Conservation (phyloP, 192 early-diverging fungal genomes). For the Coemansia sp. region DNA sequence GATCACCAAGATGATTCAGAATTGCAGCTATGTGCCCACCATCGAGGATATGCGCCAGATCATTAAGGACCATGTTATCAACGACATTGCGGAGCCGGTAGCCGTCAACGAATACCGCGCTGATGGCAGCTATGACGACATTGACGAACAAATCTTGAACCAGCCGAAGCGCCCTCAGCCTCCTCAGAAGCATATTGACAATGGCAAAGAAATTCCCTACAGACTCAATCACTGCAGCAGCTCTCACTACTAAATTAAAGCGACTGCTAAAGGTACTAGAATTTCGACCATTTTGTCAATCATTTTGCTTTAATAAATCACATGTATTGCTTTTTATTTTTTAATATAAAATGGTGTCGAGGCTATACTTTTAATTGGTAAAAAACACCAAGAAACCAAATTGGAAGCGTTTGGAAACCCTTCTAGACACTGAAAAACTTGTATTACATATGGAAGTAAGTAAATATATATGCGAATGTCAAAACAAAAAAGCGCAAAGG, state of each 20-base stretch:
- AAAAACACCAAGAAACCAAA: no score
- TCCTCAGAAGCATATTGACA: slow-evolving; percentile 7
- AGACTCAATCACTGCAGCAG: slow-evolving; percentile 6
- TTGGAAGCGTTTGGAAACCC: no score
- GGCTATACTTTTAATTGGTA: no score
- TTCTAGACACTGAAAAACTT: no score
- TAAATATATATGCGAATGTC: no score
- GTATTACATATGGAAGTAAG: no score
- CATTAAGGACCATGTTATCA: slow-evolving; percentile 2
- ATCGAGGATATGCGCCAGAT: slow-evolving; percentile 10
- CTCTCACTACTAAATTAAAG: background rate
- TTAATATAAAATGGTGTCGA: no score
- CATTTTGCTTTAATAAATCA: background rate
- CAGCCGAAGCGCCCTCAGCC: slow-evolving; percentile 5
- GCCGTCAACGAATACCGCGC: slow-evolving; percentile 10
- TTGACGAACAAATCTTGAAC: slow-evolving; percentile 12
- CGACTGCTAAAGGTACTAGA: no score
- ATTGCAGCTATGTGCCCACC: background rate
- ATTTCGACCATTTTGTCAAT: no score
- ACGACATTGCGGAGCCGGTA: slow-evolving; percentile 10
- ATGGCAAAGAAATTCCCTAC: slow-evolving; percentile 9
- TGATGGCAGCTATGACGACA: slow-evolving; percentile 9
- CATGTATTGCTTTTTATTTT: background rate
- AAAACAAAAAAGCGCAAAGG: no score
- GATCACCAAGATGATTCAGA: background rate